A percentile compares a stretch with the other conserved stretches of the same genome.
phyloP scores from a whole-genome alignment of 352 stramenopile genomes.

The Globisporangium nodosum region DNA sequence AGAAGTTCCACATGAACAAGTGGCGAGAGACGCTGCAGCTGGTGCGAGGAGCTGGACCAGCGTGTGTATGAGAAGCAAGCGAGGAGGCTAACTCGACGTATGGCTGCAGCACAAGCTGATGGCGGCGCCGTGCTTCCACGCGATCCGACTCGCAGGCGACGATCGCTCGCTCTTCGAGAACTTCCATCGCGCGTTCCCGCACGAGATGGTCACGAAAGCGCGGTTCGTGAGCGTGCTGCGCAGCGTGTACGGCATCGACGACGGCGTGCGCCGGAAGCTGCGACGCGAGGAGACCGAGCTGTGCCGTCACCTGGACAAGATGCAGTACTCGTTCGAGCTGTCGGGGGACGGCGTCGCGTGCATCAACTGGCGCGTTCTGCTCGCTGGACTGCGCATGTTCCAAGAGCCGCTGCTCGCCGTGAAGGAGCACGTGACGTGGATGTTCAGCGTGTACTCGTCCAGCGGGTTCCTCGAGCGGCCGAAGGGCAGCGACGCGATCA shows the following conservation, averaged over 20 bases:
- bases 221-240: slow-evolving; percentile 62
- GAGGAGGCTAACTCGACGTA: not conserved
- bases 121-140: slow-evolving; percentile 31
- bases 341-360: slow-evolving; percentile 39
- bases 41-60: slow-evolving; percentile 15
- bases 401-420: slow-evolving; percentile 48
- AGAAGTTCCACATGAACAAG: slow-evolving; percentile 58
- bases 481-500: slow-evolving; percentile 23
- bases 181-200: slow-evolving; percentile 65
- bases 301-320: slow-evolving; percentile 44
- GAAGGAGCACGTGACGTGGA: slow-evolving; percentile 49
- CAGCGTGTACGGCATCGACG: slow-evolving; percentile 40
- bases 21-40: slow-evolving; percentile 53
- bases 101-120: slow-evolving; percentile 32
- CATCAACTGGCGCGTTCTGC: slow-evolving; percentile 65
- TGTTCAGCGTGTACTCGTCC: slow-evolving; percentile 52
- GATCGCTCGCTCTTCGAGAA: slow-evolving; percentile 61
- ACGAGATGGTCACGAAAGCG: slow-evolving; percentile 59
- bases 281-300: slow-evolving; percentile 24
- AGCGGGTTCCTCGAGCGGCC: slow-evolving; percentile 41
- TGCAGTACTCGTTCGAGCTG: slow-evolving; percentile 63
- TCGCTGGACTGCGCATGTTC: slow-evolving; percentile 53
- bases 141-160: slow-evolving; percentile 46
- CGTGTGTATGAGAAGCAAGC: not conserved
- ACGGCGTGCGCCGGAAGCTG: slow-evolving; percentile 17